Evolutionary conservation across 169 alveolate species (phyloP).

Genomic region (Plasmodium relictum): DNA sequence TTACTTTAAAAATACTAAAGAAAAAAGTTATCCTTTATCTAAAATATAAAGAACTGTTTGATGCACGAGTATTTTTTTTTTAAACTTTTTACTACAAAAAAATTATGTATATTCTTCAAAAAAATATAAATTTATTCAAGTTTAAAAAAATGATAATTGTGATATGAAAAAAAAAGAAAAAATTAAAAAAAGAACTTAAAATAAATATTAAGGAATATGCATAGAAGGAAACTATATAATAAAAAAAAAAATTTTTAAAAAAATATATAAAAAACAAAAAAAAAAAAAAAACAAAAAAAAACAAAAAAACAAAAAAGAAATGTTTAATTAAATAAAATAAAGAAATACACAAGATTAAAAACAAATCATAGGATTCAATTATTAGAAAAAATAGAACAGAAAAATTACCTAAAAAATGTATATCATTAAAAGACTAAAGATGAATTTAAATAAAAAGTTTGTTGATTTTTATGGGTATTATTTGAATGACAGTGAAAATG

Average conservation of each 20-base stretch:
- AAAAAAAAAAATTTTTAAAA: conserved; percentile 5
- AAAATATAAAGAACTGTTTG: not conserved
- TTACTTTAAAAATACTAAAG: not conserved
- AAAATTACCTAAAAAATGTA: not conserved
- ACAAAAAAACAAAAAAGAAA: conserved; percentile 15
- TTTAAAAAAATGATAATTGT: no score
- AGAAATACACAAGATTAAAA: conserved; percentile 34
- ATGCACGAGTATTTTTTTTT: conserved; percentile 31
- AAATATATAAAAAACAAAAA: conserved; percentile 9
- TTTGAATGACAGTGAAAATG: conserved; percentile 12
- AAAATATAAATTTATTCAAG: not conserved
- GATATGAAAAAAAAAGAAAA: no score
- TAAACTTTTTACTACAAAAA: not conserved
- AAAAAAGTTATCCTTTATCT: not conserved
- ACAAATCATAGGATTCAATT: conserved; percentile 8
- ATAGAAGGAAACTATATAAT: no score
- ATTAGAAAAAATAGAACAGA: conserved; percentile 31
- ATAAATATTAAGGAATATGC: no score
- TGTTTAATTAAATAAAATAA: conserved; percentile 36
- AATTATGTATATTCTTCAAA: no score
- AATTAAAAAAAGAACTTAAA: no score
- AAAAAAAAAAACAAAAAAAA: not conserved
- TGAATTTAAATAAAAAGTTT: conserved; percentile 25
- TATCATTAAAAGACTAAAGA: conserved; percentile 19
- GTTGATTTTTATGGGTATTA: conserved; percentile 21